Evolutionary conservation across 352 stramenopile genomes (phyloP), one percentile per base, ranked within the genome.

Genomic region (Globisporangium ultimum): DNA sequence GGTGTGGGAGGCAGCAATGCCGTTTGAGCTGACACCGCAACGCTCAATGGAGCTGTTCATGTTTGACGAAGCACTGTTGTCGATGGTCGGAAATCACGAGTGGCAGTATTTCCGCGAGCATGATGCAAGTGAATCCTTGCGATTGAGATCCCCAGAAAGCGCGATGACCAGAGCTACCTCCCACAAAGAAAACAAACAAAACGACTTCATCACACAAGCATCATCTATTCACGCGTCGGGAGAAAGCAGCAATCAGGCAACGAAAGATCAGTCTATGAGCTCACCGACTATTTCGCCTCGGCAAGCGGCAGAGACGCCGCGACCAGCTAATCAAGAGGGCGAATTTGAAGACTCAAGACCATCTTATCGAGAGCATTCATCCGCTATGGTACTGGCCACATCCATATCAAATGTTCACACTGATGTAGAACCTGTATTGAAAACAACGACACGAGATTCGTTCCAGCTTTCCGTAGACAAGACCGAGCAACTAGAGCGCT

Each of bases 21-120:
- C 67, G n/a, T 77, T 66, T 48, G 66, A 65, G 1, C 64, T 87
- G 32, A 77, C 72, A 3, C 63, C 79, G 8, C 22, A 72, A 11
- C 60, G 48, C 2, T 78, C 68, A 6, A 57, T 74, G n/a, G 64
- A 75, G 20, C 24, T 81, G 17, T 62, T 85, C 14, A 32, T 63
- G 6, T 84, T 87, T 53, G 75, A 85, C 52, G 71, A 81, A 13
- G 59, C 66, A 1, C 55, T 85, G 21, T 28, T 54, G 0, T 48
- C 55, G 17, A 56, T 86, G 11, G 47, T 80, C n/a, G 41, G 54
- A 0, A 83, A 87, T n/a, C 60, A 78, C 36, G 68, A 80, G 6
- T 87, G 77, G 77, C n/a, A 67, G 1, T 41, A 72, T 54, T 45
- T 36, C 13, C 47, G n/a, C 41, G 14, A 51, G 41, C 38, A 65